Evolutionary conservation across 2,329 filamentous ascomycete species (phyloP), one percentile per base, ranked within the genome.

Genomic region (Fusarium beomiforme): DNA sequence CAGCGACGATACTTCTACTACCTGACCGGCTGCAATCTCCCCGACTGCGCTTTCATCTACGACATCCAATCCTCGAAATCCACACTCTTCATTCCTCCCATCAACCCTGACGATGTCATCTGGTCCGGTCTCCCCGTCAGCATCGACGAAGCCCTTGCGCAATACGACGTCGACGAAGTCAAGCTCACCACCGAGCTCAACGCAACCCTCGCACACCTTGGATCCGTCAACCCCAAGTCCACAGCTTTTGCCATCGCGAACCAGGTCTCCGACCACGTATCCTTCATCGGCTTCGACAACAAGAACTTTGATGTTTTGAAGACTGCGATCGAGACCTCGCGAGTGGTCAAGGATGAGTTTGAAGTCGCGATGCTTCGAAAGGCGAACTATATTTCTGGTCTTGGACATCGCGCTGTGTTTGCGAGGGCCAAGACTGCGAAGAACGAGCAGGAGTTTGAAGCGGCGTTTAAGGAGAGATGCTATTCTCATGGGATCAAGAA

Each of bases 1-100:
- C 95, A 98, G 83, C 93, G 95, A 70, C 91, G 96, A 59, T 93
- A 90, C 81, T 99, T 99, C 84, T 98, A 93, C 88, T 99, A 99
- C 82, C 86, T 98, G 46, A 95, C 93, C 26, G 96, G 96, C 75
- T 97, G 85, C 78, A 87, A 90, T 69, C 86, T 97, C 33, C 88
- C 95, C 64, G 94, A 98, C 81, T 92, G 92, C 76, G 91, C 91
- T 79, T 88, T 94, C 66, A 88, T 91, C 61, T 97, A 98, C 84
- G 91, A 97, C 72, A 91, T 97, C 63, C 85, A 88, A 47, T 86
- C 89, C 50, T 87, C 90, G 71, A 89, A 90, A 75, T 88, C 95
- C 42, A 97, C 91, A 5, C 89, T 99, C 51, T 99, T 95, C 83
- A 95, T 99, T 75, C 95, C 96, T 4, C 93, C 94, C 19, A 88